Percentiles rank a stretch among this genome's conserved stretches.
Evolutionary conservation across 257 asterid genomes (phyloP).

Genomic region (Solanum sparsipilum): DNA sequence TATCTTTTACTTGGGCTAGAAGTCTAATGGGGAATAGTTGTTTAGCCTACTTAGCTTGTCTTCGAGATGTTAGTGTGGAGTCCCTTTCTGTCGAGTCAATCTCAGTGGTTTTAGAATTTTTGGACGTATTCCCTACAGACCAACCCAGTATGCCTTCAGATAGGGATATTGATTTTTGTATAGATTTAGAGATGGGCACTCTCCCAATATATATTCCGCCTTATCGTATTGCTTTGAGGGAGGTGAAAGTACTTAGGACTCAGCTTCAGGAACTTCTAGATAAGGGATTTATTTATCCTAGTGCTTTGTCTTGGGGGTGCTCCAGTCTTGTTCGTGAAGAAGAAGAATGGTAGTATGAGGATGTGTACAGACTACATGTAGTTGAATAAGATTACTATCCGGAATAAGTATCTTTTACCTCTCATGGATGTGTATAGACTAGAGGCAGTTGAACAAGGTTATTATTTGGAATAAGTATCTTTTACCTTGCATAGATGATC

Average conservation of each 20-base stretch:
- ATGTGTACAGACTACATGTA: not conserved
- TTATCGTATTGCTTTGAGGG: not conserved
- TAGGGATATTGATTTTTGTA: not conserved
- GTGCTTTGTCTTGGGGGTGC: not conserved
- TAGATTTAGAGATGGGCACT: not conserved
- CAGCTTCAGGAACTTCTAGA: not conserved
- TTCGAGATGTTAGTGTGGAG: not conserved
- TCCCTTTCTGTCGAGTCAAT: not conserved
- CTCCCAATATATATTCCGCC: not conserved
- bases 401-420: not conserved
- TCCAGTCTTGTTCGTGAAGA: not conserved
- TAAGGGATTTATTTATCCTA: not conserved
- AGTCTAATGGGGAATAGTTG: not conserved
- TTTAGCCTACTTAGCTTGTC: not conserved
- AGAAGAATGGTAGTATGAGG: not conserved
- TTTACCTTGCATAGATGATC: not conserved
- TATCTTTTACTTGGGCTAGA: not conserved
- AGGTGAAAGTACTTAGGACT: not conserved
- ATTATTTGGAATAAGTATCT: not conserved
- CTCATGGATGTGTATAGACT: not conserved
- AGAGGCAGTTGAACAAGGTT: not conserved
- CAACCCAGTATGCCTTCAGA: not conserved
- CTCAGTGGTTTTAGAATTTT: not conserved
- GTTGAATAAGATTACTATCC: no score
- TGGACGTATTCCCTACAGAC: not conserved